Evolutionary conservation across 2,329 filamentous ascomycete species (phyloP), one percentile per base, ranked within the genome.

Genomic region (Hymenoscyphus scutula): DNA sequence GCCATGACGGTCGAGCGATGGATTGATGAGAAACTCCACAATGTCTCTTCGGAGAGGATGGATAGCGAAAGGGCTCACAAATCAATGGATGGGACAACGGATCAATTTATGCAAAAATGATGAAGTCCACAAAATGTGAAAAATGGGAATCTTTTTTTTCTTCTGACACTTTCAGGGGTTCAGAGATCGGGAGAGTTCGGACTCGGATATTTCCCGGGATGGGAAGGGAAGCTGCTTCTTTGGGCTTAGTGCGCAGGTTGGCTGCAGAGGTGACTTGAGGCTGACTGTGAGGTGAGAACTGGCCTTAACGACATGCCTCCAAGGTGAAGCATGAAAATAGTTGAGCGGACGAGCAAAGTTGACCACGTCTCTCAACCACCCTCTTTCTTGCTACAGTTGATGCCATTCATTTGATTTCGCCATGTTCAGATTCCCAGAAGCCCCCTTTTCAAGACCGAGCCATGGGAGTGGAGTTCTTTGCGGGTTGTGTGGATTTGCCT

Each of bases 241-340:
- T 54, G 51, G 51, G 51, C 6, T 54, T 30, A 32, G 51, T 23
- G 51, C 11, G 19, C 23, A 10, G 17, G 41, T 48, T 48, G 41
- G 41, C 38, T 41, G 38, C 19, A 10, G 41, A 23, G 41, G n/a
- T 4, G 7, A 2, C n/a, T 17, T 48, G 41, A 48, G 41, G 41
- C 41, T 48, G 41, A 48, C 41, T n/a, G 23, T 19, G 41, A 48
- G 8, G 41, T 54, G 51, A 32, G 25, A 54, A 13, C 25, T 54
- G 51, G 15, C 51, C 8, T 54, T 25, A 30, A 54, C 51, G 51
- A 54, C 51, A 54, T 54, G 51, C 34, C 57, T 59, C 45, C 38
- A 59, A 53, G 23, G 19, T 30, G n/a, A 5, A 29, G 23, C 1
- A n/a, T 45, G 34, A 8, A 7, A n/a, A 45, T 15, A 53, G 25